These are phyloP conservation scores for Prunella vulgaris DNA, from an alignment of 257 asterid species.

Conservation along the genomic window DNA sequence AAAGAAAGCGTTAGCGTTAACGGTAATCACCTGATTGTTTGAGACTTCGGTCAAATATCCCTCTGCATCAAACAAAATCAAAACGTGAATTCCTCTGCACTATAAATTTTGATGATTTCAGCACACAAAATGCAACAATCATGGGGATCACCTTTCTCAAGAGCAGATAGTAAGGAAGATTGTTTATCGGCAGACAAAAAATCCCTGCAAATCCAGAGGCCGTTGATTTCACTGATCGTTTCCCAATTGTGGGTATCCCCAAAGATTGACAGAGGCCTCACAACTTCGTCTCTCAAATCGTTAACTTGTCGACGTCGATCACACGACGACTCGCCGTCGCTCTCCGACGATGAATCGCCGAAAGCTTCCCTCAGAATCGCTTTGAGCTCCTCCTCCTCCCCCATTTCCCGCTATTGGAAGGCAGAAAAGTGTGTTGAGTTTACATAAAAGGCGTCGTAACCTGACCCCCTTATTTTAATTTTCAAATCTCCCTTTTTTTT, in stretches of 20 bases:
- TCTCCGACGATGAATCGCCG: slow-evolving; percentile 66
- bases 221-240: slow-evolving; percentile 53
- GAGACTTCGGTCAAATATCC: slow-evolving; percentile 63
- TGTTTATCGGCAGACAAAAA: slow-evolving; percentile 62
- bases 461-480: too few relatives aligned
- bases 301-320: not conserved
- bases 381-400: slow-evolving; percentile 35
- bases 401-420: slow-evolving; percentile 28
- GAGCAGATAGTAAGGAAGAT: slow-evolving; percentile 52
- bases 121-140: not conserved
- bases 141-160: slow-evolving; percentile 43
- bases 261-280: slow-evolving; percentile 21
- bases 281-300: slow-evolving; percentile 22
- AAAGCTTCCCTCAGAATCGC: slow-evolving; percentile 56
- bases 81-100: slow-evolving; percentile 9
- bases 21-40: slow-evolving; percentile 59
- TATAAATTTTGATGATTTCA: not conserved
- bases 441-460: too few relatives aligned
- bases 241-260: slow-evolving; percentile 60
- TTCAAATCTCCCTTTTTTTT: too few relatives aligned
- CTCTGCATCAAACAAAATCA: slow-evolving; percentile 48
- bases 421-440: too few relatives aligned
- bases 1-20: not conserved
- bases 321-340: slow-evolving; percentile 32
- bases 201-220: slow-evolving; percentile 70